A percentile compares a stretch with the other conserved stretches of the same genome.
phyloP scores from a whole-genome alignment of 805 yeast species.

The Candida koratica region DNA sequence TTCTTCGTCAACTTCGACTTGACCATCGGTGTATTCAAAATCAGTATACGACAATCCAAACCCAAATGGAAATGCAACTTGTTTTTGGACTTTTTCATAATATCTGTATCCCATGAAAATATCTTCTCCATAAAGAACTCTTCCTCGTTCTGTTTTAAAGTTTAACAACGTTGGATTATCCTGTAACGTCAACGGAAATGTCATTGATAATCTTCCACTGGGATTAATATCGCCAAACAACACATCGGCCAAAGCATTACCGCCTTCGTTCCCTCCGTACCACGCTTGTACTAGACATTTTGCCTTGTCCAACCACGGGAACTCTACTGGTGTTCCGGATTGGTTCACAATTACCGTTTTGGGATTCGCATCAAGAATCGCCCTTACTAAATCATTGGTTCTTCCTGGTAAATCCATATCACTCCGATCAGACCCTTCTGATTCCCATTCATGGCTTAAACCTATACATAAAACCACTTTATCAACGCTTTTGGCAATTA shows the following conservation, averaged over 20 bases:
- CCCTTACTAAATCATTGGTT: conserved; percentile 21
- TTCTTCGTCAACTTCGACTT: conserved; percentile 17
- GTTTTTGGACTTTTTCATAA: conserved; percentile 25
- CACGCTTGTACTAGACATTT: conserved; percentile 29
- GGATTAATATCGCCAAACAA: conserved; percentile 32
- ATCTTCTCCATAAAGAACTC: conserved; percentile 32
- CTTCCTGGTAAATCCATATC: conserved; percentile 24
- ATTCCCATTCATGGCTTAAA: conserved; percentile 27
- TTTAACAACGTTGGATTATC: conserved; percentile 31
- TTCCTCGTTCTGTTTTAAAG: conserved; percentile 27
- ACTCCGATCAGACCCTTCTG: conserved; percentile 29
- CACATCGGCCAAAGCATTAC: conserved; percentile 31
- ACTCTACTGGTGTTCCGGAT: conserved; percentile 30
- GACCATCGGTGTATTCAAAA: conserved; percentile 18
- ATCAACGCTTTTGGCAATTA: conserved; percentile 24
- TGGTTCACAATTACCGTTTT: conserved; percentile 31
- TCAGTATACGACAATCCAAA: conserved; percentile 28
- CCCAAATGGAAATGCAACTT: conserved; percentile 33
- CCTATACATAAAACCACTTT: conserved; percentile 29
- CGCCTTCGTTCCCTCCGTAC: conserved; percentile 35
- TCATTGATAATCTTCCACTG: conserved; percentile 21
- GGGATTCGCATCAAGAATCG: conserved; percentile 25
- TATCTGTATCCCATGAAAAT: conserved; percentile 30
- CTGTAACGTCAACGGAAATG: conserved; percentile 18
- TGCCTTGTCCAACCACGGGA: conserved; percentile 27